Evolutionary conservation across 2,329 filamentous ascomycete species (phyloP).

Genomic region (Fusarium coffeatum): DNA sequence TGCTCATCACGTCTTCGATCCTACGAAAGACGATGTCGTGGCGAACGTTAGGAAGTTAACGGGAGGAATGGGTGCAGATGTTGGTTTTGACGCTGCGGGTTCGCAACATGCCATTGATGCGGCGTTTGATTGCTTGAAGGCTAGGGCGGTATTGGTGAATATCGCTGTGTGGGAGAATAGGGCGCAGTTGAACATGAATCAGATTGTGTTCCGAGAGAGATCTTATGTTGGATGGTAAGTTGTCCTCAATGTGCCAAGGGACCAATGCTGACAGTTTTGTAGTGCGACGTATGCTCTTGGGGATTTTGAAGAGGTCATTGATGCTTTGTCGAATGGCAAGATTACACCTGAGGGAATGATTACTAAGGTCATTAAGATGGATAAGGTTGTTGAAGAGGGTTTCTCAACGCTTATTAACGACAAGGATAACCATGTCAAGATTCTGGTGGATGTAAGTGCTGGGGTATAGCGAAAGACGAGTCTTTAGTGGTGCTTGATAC

Average conservation of each 20-base stretch:
- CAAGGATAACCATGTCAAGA: conserved; percentile 27
- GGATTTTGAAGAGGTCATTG: conserved; percentile 23
- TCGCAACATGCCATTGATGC: conserved; percentile 15
- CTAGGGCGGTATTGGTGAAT: conserved; percentile 5
- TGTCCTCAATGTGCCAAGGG: rapidly evolving
- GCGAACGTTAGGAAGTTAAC: conserved; percentile 18
- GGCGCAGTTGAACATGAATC: conserved; percentile 24
- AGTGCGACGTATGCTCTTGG: conserved; percentile 17
- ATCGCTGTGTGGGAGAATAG: conserved; percentile 28
- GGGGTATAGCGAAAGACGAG: rapidly evolving
- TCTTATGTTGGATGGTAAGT: conserved; percentile 25
- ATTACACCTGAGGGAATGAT: conserved; percentile 19
- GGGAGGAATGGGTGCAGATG: neutral
- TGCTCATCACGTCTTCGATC: conserved; percentile 19
- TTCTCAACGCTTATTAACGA: conserved; percentile 15
- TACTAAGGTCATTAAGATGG: conserved; percentile 28
- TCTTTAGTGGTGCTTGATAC: rapidly evolving
- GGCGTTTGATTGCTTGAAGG: conserved; percentile 19
- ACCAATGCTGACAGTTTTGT: rapidly evolving
- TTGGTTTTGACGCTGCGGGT: conserved; percentile 17
- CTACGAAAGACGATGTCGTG: conserved; percentile 24
- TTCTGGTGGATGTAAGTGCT: conserved; percentile 16
- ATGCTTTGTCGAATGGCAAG: conserved; percentile 9
- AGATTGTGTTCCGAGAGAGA: conserved; percentile 22
- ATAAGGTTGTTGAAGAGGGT: conserved; percentile 20